Evolutionary conservation across 2,329 filamentous ascomycete genomes (phyloP), one percentile per base, ranked within the genome.

Genomic region (Sporothrix euskadiensis): DNA sequence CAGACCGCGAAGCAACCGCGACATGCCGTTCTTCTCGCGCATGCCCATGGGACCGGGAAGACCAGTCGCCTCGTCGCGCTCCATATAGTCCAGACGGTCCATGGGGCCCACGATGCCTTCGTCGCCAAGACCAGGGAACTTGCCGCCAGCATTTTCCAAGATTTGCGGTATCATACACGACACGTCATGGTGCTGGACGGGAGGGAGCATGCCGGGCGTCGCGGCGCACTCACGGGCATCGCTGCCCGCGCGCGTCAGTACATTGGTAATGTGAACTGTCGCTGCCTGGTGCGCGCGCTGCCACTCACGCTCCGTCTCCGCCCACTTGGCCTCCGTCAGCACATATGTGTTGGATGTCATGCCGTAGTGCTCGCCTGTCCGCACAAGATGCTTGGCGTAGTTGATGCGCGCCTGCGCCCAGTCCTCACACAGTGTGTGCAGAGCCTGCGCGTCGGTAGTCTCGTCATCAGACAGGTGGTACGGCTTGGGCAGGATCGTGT

Each of bases 41-140:
- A 47, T 22, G 44, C 69, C 74, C 8, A 22, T 22, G 5, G 32
- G 26, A 1, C 59, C 66, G 6, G 61, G 32, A 19, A 54, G 35
- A 1, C 66, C 66, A 9, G n/a, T 41, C 19, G 26, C 47, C 30
- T 14, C 47, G n/a, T 71, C 52, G 14, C 61, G 71, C 56, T 68
- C 73, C 32, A 73, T 69, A 59, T 35, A 49, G 8, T 84, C 83
- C 76, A 88, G 86, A 14, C 88, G 87, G 77, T 90, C 89, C 94
- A 98, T 97, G 7, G 94, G 94, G 1, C 94, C 94, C 61, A 98
- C 94, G 80, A 98, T 97, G 81, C 97, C 94, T 78, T 94, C 91
- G 78, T 97, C 94, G 71, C 94, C 94, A 44, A 95, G 88, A 77
- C 91, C 90, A 32, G 94, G 94, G 78, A 97, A 98, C 81, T 98